Evolutionary conservation across 139 green algal genomes (phyloP), one percentile per base, ranked within the genome.

Genomic region (Penium margaritaceum): DNA sequence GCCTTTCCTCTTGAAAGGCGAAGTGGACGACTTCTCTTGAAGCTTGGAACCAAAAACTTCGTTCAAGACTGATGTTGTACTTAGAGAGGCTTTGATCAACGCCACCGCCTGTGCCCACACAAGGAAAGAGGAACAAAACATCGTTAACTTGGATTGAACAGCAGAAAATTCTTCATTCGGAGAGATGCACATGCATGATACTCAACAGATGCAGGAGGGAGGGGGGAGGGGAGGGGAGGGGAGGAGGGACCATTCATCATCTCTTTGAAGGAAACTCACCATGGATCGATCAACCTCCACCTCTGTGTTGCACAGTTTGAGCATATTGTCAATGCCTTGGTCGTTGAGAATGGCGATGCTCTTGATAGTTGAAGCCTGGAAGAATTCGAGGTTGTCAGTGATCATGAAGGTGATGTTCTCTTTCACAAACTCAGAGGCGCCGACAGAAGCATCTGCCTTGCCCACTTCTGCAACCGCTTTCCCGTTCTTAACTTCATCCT

Each of bases 401-500:
- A 66, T 21, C 58, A 47, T 66, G 58, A 66, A 66, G 33, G 58
- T 66, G 2, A 66, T 19, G 2, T 66, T 66, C 1, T 66, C 58
- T 21, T 66, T 66, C 33, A 66, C 58, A 66, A 66, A 66, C 1
- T 19, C 2, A n/a, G n/a, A n/a, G n/a, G n/a, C n/a, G n/a, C n/a
- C n/a, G n/a, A n/a, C n/a, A n/a, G n/a, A n/a, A n/a, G n/a, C n/a
- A n/a, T n/a, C n/a, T n/a, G n/a, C n/a, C n/a, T n/a, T n/a, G n/a
- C n/a, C n/a, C n/a, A n/a, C n/a, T n/a, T n/a, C n/a, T n/a, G n/a
- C n/a, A n/a, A n/a, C n/a, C n/a, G n/a, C n/a, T n/a, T n/a, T n/a
- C n/a, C n/a, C n/a, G n/a, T n/a, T 3, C 2, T 19, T 27, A 19
- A 54, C 19, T 27, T 14, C 44, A 14, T 19, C n/a, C n/a, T 19